These are phyloP conservation scores for Thymus mandschuricus DNA, from an alignment of 257 asterid genomes.

Conservation along the genomic window DNA sequence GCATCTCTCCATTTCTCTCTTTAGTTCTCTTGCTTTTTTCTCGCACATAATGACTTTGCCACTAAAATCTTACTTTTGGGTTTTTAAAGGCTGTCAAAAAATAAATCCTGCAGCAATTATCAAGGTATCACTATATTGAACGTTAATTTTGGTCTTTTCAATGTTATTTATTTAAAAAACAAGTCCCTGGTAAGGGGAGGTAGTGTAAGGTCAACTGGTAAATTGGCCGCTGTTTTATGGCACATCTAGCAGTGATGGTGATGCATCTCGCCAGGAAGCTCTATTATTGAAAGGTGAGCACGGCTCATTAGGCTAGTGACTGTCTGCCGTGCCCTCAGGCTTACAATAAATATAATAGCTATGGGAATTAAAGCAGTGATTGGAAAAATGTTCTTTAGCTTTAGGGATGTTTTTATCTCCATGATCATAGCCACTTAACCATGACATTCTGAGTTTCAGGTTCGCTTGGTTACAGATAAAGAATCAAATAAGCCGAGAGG, in stretches of 20 bases:
- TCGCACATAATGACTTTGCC: conserved; percentile 55
- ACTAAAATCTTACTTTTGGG: conserved; percentile 72
- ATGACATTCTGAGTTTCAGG: conserved; percentile 59
- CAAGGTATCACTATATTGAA: conserved; percentile 71
- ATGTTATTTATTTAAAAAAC: conserved; percentile 41
- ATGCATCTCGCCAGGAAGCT: conserved; percentile 93
- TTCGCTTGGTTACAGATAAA: conserved; percentile 77
- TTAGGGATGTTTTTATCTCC: conserved; percentile 18
- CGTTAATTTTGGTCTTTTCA: conserved; percentile 46
- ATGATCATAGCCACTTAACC: conserved; percentile 34
- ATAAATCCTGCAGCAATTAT: conserved; percentile 61
- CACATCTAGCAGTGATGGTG: conserved; percentile 95
- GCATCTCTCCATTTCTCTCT: conserved; percentile 48
- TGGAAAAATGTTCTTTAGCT: conserved; percentile 22
- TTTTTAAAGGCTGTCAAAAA: conserved; percentile 70
- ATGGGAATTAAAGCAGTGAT: conserved; percentile 27
- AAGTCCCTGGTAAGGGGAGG: conserved; percentile 99
- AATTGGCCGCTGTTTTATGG: conserved; percentile 72
- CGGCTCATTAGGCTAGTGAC: conserved; percentile 99
- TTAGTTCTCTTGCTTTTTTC: conserved; percentile 55
- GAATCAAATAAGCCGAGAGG: conserved; percentile 87
- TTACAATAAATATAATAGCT: conserved; percentile 40
- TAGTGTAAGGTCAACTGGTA: conserved; percentile 74
- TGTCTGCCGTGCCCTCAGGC: conserved; percentile 97
- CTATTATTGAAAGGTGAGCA: conserved; percentile 95